Base-by-base conservation (phyloP, 2,329 filamentous ascomycete species). In the Diplodia corticola region DNA sequence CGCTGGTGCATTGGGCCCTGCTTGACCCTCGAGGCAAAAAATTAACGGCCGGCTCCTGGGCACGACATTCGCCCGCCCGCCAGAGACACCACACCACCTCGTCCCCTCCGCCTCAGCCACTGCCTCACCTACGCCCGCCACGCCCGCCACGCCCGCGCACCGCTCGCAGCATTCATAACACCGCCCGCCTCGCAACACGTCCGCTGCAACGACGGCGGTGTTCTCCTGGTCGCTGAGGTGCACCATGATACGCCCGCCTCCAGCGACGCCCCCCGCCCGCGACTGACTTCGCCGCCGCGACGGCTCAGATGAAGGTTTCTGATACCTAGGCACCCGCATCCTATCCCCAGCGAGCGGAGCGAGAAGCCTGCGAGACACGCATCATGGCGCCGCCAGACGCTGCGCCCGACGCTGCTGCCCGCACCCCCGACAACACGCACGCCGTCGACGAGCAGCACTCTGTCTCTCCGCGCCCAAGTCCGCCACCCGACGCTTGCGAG, bases 161-260 rank as follows among this genome's bases (percentile, higher is more conserved):
- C 64, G 57, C 28, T 17, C 48, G 35, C 64, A 49, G 26, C 64
- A 12, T 30, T 63, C 65, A 54, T 54, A 67, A 66, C 26, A 50
- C 40, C 26, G 35, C n/a, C 46, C 20, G 24, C 26, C 35, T n/a
- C 28, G 46, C 55, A 10, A 35, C 40, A 35, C 50, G 37, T 33
- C 28, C 64, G 51, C 64, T 40, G 35, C 48, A 46, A 46, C n/a
- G 49, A 28, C 54, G 54, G 65, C 64, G 65, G 66, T 68, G 63
- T 33, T 55, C 59, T 54, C 30, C 22, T 60, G 37, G 53, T 67
- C 64, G 68, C 67, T 55, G 64, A 68, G 60, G 64, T 67, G 68
- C 75, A 76, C 71, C 30, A 77, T 77, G 74, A 73, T 67, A 72
- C 70, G 66, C 67, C 68, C 68, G 53, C 67, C 69, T 66, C 69